These are phyloP conservation scores for Cupressus sempervirens DNA, from an alignment of 75 land plant genomes.

Conservation along the genomic window DNA sequence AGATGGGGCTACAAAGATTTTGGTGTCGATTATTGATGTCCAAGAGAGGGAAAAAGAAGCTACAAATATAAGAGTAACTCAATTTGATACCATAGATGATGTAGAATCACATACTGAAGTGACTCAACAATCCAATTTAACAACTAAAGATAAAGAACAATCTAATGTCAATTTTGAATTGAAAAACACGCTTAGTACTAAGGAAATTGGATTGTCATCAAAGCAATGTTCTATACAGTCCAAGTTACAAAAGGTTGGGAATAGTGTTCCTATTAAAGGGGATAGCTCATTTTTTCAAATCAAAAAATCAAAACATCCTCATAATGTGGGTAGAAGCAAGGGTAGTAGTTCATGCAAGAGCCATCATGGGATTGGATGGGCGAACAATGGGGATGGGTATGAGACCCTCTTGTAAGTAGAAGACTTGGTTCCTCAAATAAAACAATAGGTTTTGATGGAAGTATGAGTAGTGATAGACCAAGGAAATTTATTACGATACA, in stretches of 20 bases:
- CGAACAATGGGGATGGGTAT: too few relatives aligned
- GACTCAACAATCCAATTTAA: neutral
- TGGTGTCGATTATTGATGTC: neutral
- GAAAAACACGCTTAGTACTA: neutral
- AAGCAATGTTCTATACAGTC: neutral
- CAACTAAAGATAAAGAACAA: neutral
- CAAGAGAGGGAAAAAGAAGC: neutral
- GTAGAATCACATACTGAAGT: neutral
- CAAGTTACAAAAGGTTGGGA: neutral
- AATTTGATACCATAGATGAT: neutral
- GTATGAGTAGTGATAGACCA: too few relatives aligned
- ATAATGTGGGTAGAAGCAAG: neutral
- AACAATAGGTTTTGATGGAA: too few relatives aligned
- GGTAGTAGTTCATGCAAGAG: too few relatives aligned
- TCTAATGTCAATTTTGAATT: neutral
- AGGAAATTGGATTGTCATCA: slow-evolving; percentile 3
- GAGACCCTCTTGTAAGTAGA: too few relatives aligned
- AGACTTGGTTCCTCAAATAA: too few relatives aligned
- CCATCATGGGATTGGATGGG: too few relatives aligned
- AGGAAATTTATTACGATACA: too few relatives aligned
- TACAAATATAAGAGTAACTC: neutral
- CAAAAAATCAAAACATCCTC: neutral
- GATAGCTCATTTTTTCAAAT: neutral
- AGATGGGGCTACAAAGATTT: neutral
- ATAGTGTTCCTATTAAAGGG: neutral